Evolutionary conservation across 1,139 yeast genomes (phyloP).

Genomic region (Nakaseomyces bracarensis): DNA sequence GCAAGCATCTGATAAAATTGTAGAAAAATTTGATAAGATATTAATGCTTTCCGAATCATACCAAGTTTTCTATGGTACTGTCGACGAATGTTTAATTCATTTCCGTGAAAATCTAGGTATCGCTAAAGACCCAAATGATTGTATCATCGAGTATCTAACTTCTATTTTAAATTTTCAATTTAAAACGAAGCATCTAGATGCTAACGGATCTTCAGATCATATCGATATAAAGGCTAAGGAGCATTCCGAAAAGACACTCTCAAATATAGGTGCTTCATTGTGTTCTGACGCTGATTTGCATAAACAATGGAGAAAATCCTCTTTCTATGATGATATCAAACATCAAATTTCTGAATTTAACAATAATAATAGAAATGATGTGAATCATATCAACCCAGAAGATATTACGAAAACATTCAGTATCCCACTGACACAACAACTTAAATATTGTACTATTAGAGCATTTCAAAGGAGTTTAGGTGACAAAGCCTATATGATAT

Average conservation of each 20-base stretch:
- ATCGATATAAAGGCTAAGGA: not conserved
- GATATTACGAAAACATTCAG: conserved; percentile 34
- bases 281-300: conserved; percentile 50
- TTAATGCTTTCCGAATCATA: conserved; percentile 38
- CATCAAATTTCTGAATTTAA: conserved; percentile 16
- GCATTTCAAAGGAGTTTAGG: conserved; percentile 40
- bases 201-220: conserved; percentile 31
- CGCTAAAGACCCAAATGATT: conserved; percentile 43
- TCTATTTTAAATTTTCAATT: conserved; percentile 40
- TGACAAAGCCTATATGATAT: conserved; percentile 39
- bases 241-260: conserved; percentile 1
- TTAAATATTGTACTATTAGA: conserved; percentile 37
- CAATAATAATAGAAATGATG: conserved; percentile 25
- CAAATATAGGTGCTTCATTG: conserved; percentile 2
- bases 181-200: conserved; percentile 31
- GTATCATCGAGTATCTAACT: conserved; percentile 48
- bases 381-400: conserved; percentile 32
- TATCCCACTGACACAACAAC: conserved; percentile 35
- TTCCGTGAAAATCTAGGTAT: conserved; percentile 41
- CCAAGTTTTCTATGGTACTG: conserved; percentile 42
- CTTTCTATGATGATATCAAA: conserved; percentile 38
- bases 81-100: conserved; percentile 35
- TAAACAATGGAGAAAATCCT: conserved; percentile 52
- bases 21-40: conserved; percentile 42
- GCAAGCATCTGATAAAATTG: conserved; percentile 45